Conservation (phyloP, 2,329 filamentous ascomycete species). For the Alternaria longipes region DNA sequence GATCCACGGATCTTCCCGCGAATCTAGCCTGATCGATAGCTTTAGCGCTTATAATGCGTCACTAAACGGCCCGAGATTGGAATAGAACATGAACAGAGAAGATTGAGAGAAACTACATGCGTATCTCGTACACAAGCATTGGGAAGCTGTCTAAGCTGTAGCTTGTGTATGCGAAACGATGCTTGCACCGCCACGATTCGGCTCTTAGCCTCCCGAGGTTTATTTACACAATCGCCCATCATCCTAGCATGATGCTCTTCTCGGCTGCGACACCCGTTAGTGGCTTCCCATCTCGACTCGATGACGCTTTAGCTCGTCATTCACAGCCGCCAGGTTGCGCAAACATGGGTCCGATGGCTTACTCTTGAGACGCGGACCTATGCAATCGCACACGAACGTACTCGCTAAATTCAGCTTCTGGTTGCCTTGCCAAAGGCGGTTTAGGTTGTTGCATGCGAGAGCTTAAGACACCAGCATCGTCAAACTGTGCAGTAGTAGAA, state of each 20-base stretch:
- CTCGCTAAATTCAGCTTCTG: neutral
- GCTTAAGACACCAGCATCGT: constrained; percentile 9
- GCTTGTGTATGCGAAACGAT: neutral
- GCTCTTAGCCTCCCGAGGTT: neutral
- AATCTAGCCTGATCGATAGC: neutral
- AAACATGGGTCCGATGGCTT: constrained; percentile 2
- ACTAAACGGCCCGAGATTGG: neutral
- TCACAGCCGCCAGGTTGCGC: constrained; percentile 4
- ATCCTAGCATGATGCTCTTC: constrained; percentile 10
- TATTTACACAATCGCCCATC: constrained; percentile 5
- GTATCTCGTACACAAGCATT: neutral
- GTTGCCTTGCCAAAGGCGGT: neutral
- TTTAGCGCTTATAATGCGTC: neutral
- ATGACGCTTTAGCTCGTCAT: constrained; percentile 7
- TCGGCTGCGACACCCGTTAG: constrained; percentile 3
- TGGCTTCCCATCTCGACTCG: constrained; percentile 13
- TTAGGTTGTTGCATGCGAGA: constrained; percentile 3
- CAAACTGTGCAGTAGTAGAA: constrained; percentile 5
- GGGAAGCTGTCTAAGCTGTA: neutral
- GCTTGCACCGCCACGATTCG: neutral
- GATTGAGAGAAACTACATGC: neutral
- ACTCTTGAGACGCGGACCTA: constrained; percentile 4
- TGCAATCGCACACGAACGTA: neutral
- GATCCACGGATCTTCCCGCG: neutral
- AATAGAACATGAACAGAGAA: neutral